These are phyloP conservation scores for Brasilioporus rufonigricans DNA, from an alignment of 768 basidiomycete genomes.

Conservation along the genomic window DNA sequence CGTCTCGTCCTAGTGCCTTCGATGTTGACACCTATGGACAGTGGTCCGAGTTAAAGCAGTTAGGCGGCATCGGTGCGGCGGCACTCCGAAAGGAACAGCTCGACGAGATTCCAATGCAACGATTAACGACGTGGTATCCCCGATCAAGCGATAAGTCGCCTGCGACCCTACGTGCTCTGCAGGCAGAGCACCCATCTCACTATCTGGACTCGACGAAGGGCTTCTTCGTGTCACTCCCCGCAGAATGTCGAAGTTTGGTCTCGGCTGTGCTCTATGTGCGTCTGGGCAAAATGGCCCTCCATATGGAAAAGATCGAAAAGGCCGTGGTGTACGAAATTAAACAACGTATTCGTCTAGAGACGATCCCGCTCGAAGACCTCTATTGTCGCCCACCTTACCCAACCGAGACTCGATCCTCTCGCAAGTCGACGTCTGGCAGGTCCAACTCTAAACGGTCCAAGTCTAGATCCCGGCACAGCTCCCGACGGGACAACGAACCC, in stretches of 20 bases:
- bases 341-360: constrained; percentile 30
- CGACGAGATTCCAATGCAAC: constrained; percentile 31
- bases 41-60: constrained; percentile 41
- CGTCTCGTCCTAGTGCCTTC: neutral
- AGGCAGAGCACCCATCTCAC: constrained; percentile 39
- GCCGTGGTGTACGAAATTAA: constrained; percentile 35
- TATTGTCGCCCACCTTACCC: constrained; percentile 13
- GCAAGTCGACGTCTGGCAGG: constrained; percentile 3
- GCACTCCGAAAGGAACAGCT: constrained; percentile 42
- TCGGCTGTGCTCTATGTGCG: constrained; percentile 33
- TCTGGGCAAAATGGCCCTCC: constrained; percentile 32
- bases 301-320: constrained; percentile 41
- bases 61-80: constrained; percentile 43
- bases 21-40: constrained; percentile 16
- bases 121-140: constrained; percentile 31
- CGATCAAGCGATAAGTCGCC: constrained; percentile 24
- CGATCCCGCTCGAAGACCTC: constrained; percentile 17
- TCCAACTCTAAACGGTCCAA: constrained; percentile 2
- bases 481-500: neutral
- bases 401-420: neutral
- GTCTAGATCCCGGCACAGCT: constrained; percentile 5
- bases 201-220: constrained; percentile 32
- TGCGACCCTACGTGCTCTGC: constrained; percentile 35
- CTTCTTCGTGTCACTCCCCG: constrained; percentile 37
- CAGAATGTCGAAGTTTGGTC: constrained; percentile 34